These are phyloP conservation scores for Arthrobotrys sinensis DNA, from an alignment of 2,329 filamentous ascomycete species.

Conservation along the genomic window DNA sequence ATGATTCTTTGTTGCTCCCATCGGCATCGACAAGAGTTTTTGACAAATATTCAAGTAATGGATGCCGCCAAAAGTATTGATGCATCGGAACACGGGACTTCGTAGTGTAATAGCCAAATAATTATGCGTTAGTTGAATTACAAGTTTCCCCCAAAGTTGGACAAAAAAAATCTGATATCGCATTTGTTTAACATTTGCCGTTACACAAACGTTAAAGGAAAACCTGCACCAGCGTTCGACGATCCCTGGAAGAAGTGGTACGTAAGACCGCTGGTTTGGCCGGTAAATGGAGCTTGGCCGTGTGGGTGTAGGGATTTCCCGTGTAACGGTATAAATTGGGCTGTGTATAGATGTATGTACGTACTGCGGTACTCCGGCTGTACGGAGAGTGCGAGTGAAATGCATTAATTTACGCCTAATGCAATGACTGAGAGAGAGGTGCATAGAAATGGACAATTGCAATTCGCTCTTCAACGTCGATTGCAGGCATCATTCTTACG, in stretches of 20 bases:
- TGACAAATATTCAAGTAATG: slow-evolving; percentile 3
- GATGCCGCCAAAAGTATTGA: not conserved
- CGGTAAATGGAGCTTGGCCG: slow-evolving; percentile 25
- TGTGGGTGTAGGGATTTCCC: slow-evolving; percentile 31
- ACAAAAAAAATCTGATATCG: slow-evolving; percentile 49
- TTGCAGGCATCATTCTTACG: not conserved
- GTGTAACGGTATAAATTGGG: slow-evolving; percentile 42
- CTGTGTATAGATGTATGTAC: slow-evolving; percentile 26
- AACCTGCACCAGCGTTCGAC: slow-evolving; percentile 22
- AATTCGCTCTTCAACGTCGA: not conserved
- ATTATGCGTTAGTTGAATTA: not conserved
- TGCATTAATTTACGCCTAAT: slow-evolving; percentile 6
- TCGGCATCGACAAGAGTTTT: slow-evolving; percentile 1
- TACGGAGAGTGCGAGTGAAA: slow-evolving; percentile 9
- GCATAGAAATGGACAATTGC: slow-evolving; percentile 8
- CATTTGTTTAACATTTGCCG: slow-evolving; percentile 33
- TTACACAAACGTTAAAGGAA: slow-evolving; percentile 50
- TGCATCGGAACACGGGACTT: slow-evolving; percentile 14
- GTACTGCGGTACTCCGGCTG: slow-evolving; percentile 5
- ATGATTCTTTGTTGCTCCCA: not conserved
- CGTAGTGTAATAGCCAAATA: not conserved
- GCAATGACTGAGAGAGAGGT: slow-evolving; percentile 20
- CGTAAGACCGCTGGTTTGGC: slow-evolving; percentile 33
- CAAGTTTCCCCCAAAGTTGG: slow-evolving; percentile 3
- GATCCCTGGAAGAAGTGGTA: slow-evolving; percentile 30